Percentiles rank a stretch among this genome's conserved stretches.
phyloP scores from a whole-genome alignment of 2,329 filamentous ascomycete genomes.

The Pseudogymnoascus verrucosus region DNA sequence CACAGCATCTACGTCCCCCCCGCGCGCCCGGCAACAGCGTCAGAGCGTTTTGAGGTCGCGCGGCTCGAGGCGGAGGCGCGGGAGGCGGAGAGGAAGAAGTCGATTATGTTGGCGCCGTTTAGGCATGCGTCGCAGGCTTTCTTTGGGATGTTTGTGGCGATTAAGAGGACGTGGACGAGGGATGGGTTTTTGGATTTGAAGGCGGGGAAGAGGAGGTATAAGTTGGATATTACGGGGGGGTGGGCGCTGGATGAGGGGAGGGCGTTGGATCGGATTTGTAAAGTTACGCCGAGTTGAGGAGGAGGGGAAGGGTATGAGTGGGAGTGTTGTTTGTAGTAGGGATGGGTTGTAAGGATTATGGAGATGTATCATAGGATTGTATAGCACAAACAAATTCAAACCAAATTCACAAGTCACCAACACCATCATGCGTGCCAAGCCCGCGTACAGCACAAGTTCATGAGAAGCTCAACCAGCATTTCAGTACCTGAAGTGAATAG shows the following conservation, averaged over 20 bases:
- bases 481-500: constrained; percentile 1
- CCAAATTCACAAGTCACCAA: not conserved
- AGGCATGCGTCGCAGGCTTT: constrained; percentile 39
- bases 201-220: constrained; percentile 43
- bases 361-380: not conserved
- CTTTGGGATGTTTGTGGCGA: constrained; percentile 35
- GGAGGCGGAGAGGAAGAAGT: constrained; percentile 34
- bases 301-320: not conserved
- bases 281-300: not conserved
- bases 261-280: constrained; percentile 41
- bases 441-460: not conserved
- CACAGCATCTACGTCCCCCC: constrained; percentile 25
- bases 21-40: constrained; percentile 3
- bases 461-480: constrained; percentile 2
- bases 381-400: not conserved
- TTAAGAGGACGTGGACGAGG: constrained; percentile 45
- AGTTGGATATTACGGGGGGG: constrained; percentile 49
- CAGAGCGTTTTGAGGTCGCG: constrained; percentile 16
- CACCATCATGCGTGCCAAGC: not conserved
- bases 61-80: constrained; percentile 27
- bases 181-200: constrained; percentile 47
- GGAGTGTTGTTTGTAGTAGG: not conserved
- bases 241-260: constrained; percentile 52
- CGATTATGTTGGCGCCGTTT: constrained; percentile 51
- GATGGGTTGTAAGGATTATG: not conserved